Evolutionary conservation across 805 yeast genomes (phyloP).

Genomic region (Pichia ethanolica): DNA sequence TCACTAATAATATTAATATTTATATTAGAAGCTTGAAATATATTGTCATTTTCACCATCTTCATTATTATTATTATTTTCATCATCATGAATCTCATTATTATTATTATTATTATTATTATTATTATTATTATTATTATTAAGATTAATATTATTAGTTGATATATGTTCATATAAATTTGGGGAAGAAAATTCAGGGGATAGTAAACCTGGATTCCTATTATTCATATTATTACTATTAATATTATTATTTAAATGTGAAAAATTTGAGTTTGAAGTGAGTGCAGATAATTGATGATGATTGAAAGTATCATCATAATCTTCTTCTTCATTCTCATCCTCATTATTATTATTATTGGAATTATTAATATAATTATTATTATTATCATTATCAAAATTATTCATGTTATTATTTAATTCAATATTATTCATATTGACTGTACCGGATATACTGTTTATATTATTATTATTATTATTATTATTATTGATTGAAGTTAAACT

Average conservation of each 20-base stretch:
- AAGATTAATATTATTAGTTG: background rate
- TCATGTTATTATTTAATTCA: too few relatives aligned
- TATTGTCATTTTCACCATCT: background rate
- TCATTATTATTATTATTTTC: background rate
- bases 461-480: too few relatives aligned
- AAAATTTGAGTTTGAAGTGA: too few relatives aligned
- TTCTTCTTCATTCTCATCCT: too few relatives aligned
- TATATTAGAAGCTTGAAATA: conserved; percentile 1
- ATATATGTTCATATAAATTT: conserved; percentile 18
- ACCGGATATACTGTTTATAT: background rate
- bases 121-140: background rate
- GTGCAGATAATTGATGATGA: background rate
- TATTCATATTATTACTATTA: background rate
- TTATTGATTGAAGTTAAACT: conserved; percentile 1
- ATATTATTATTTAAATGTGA: too few relatives aligned
- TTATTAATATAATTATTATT: too few relatives aligned
- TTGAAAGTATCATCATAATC: background rate
- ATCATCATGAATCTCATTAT: background rate
- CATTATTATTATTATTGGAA: background rate
- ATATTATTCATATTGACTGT: background rate
- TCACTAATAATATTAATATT: conserved; percentile 5
- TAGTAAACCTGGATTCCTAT: conserved; percentile 18
- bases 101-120: background rate
- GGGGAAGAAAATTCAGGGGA: conserved; percentile 45
- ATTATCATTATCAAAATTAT: too few relatives aligned